Evolutionary conservation across 1,284 basidiomycete species (phyloP), one percentile per base, ranked within the genome.

Genomic region (Rhodofomes roseus): DNA sequence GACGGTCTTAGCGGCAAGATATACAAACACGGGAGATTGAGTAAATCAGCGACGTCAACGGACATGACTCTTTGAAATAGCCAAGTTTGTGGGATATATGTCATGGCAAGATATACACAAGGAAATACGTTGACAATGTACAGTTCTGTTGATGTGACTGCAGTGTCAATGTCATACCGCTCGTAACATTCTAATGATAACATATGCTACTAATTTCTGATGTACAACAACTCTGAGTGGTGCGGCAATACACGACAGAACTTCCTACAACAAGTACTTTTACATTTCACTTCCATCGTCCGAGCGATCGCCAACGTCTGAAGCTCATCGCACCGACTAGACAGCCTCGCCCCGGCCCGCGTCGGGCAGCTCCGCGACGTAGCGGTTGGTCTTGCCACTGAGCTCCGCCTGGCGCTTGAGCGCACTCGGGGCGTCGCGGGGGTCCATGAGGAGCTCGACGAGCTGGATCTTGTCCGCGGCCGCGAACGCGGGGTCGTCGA

Each of bases 361-460:
- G 23, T 1, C 51, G 2, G 41, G 63, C 23, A 58, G 29, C 50
- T 58, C 57, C 48, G 55, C 60, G 29, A 62, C 68, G 60, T 77
- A 76, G 50, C 68, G 65, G 66, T 84, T 84, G 55, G 78, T 76
- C 71, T 81, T 78, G 27, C 78, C 78, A 60, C 79, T 81, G 54
- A 86, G 66, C 72, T 83, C 77, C 1, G 79, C 77, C 64, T 81
- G 78, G 58, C 74, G 72, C 69, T 81, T 76, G 60, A 94, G 74
- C 31, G 85, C 82, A 44, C 77, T 73, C 2, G 92, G 92, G 0
- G 90, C 90, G 72, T 95, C 93, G 31, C 81, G 76, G 63, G 81
- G 80, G 41, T 79, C 80, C 89, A 95, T 92, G 60, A 88, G 76
- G 9, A 95, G 80, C 74, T 95, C 92, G 8, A 95, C 86, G 36